Evolutionary conservation across 148 eudicot species (phyloP), one percentile per base, ranked within the genome.

Genomic region (Silene uniflora): DNA sequence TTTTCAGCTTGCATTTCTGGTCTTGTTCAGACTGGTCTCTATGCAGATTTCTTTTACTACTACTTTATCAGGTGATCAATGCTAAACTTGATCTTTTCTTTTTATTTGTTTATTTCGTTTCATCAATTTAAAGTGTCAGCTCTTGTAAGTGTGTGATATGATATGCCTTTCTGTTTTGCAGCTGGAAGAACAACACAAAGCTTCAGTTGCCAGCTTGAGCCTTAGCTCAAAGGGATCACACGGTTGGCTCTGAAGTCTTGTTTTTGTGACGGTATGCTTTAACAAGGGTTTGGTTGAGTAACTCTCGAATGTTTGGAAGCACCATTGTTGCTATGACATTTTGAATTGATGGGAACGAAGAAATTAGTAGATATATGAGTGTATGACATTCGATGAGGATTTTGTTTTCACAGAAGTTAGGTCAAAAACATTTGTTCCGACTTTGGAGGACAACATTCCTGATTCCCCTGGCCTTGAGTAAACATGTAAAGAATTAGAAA

Each of bases 11-110:
- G 82, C 59, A 22, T 88, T 72, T 88, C 93, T 77, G 97, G 93
- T 69, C 80, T 91, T 62, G 80, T 88, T 69, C 97, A 91, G 83
- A 91, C 97, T 19, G 97, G 89, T 69, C 87, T 91, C 16, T 91
- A 91, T 74, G 97, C 90, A 61, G 97, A 91, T 80, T 91, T 91
- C 89, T 91, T 91, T 86, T 91, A 91, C 80, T 89, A 89, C 75
- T 91, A 91, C 82, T 91, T 88, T 52, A 77, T 89, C 78, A 91
- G 97, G 97, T 89, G 71, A 59, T 46, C 8, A 23, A 66, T 46
- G 54, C 65, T 49, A 24, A 68, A 59, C 55, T 21, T 54, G 11
- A 14, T 72, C 49, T 14, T 18, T 25, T 22, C 7, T 14, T 21
- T 19, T 27, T 69, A n/a, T 32, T 32, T 32, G 4, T 32, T 32